phyloP scores from a whole-genome alignment of 208 protist species.

The Acanthamoeba lenticulata region DNA sequence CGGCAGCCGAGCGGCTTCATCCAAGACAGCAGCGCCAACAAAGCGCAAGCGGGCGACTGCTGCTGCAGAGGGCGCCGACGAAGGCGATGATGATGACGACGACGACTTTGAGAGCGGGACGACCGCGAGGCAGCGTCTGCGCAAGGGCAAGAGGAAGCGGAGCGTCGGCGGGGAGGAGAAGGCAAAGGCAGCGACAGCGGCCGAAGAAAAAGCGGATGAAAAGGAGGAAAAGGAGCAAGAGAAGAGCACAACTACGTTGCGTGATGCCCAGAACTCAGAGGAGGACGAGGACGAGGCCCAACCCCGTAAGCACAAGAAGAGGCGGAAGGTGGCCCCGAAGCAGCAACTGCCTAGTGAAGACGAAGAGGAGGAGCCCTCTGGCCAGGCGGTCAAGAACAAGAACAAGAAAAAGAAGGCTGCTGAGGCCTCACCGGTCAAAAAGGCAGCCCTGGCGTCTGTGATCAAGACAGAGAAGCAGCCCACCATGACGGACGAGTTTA shows the following conservation, averaged over 20 bases:
- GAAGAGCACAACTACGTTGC: neutral
- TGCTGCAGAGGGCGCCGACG: too few relatives aligned
- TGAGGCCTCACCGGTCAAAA: neutral
- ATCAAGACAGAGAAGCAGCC: neutral
- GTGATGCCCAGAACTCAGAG: neutral
- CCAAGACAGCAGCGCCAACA: neutral
- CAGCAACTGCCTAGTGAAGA: too few relatives aligned
- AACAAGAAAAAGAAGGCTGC: neutral
- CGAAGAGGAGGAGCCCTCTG: neutral
- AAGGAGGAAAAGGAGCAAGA: constrained; percentile 9
- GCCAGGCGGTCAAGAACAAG: neutral
- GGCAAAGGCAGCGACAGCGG: neutral
- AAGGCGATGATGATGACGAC: neutral
- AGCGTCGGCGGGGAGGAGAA: neutral
- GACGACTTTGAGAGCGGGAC: constrained; percentile 8
- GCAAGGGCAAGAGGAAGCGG: constrained; percentile 39
- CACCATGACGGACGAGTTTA: too few relatives aligned
- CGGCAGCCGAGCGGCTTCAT: neutral
- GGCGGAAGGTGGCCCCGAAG: neutral
- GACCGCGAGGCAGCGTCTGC: neutral
- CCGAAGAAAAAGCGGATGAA: neutral
- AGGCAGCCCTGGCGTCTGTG: neutral
- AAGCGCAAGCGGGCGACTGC: neutral
- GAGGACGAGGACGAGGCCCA: neutral
- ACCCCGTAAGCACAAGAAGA: neutral